A percentile compares a stretch with the other conserved stretches of the same genome.
Evolutionary conservation across 768 basidiomycete species (phyloP).

Genomic region (Boletellus emodensis): DNA sequence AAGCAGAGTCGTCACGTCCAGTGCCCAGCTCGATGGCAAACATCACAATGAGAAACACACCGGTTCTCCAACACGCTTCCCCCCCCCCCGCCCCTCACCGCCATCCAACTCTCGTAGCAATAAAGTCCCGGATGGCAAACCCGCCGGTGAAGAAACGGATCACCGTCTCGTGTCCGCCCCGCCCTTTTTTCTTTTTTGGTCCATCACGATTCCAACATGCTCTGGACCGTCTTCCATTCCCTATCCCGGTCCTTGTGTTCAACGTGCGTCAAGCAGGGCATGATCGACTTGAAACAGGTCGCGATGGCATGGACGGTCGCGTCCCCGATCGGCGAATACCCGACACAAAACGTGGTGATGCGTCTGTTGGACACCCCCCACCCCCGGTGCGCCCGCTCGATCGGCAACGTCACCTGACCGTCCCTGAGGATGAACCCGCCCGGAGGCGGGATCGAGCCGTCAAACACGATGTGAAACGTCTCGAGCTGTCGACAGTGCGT

Average conservation of each 20-base stretch:
- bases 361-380: constrained; percentile 8
- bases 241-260: background rate
- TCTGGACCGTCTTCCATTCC: constrained; percentile 12
- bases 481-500: constrained; percentile 9
- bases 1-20: no score
- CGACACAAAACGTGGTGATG: constrained; percentile 13
- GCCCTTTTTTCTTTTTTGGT: no score
- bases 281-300: constrained; percentile 9
- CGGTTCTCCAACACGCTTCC: no score
- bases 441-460: constrained; percentile 7
- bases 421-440: background rate
- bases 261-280: constrained; percentile 11
- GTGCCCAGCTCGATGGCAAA: no score
- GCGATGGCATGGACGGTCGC: constrained; percentile 1
- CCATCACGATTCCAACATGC: background rate
- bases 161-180: no score
- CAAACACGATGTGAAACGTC: constrained; percentile 17
- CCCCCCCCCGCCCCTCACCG: no score
- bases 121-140: no score
- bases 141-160: no score
- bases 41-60: no score
- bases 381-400: background rate
- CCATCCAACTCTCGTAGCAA: no score
- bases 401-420: background rate
- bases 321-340: constrained; percentile 16